Conservation (phyloP, 352 stramenopile species). For the Phytophthora cryptogea region DNA sequence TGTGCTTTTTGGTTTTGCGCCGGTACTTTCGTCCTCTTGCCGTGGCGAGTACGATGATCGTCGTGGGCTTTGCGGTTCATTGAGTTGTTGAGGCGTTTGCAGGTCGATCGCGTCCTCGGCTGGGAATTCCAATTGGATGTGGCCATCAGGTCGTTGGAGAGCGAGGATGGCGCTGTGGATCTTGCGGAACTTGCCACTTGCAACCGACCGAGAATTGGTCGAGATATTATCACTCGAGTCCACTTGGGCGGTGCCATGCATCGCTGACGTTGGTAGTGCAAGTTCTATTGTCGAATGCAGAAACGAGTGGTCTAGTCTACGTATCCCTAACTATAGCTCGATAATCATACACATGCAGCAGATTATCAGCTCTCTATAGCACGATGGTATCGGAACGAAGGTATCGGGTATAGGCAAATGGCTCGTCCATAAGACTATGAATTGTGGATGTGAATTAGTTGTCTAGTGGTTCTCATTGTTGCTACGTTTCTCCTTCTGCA, state of each 20-base stretch:
- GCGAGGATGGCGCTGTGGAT: constrained; percentile 17
- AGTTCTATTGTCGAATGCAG: not conserved
- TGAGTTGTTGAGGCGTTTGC: constrained; percentile 5
- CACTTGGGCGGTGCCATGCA: constrained; percentile 12
- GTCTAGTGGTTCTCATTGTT: constrained; percentile 11
- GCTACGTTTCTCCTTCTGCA: constrained; percentile 45
- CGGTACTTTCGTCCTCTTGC: not conserved
- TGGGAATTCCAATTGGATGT: constrained; percentile 47
- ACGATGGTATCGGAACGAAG: too few relatives aligned
- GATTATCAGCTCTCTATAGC: constrained; percentile 6
- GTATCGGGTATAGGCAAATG: not conserved
- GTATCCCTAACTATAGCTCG: constrained; percentile 12
- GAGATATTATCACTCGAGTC: not conserved
- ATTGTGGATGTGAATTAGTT: not conserved
- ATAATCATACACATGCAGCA: constrained; percentile 7
- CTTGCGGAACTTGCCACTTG: constrained; percentile 19
- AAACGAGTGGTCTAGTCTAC: not conserved
- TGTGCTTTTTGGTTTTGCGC: not conserved
- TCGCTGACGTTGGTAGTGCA: not conserved
- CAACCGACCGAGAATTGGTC: constrained; percentile 1
- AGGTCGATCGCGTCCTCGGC: constrained; percentile 35
- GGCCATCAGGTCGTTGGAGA: constrained; percentile 33
- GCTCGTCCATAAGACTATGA: not conserved
- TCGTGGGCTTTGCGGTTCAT: not conserved
- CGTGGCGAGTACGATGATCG: not conserved